Conservation (phyloP, 805 yeast species). For the Candida caryicola region DNA sequence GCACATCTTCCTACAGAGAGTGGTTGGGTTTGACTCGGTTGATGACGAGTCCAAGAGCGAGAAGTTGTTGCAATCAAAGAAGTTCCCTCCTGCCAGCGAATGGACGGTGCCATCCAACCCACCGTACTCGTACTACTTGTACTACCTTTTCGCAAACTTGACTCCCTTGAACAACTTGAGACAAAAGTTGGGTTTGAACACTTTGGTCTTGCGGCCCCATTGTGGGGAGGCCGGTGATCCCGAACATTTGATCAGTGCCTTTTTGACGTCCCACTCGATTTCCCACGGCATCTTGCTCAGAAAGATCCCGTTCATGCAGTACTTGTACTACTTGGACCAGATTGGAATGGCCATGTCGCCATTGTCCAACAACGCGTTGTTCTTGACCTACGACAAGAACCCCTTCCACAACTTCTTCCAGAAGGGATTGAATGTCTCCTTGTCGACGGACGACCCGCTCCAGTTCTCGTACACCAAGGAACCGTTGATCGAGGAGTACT, state of each 20-base stretch:
- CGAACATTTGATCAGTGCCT: constrained; percentile 90
- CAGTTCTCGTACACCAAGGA: constrained; percentile 97
- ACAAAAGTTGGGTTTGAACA: constrained; percentile 68
- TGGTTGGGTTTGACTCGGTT: constrained; percentile 96
- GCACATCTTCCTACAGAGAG: constrained; percentile 84
- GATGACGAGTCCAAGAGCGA: constrained; percentile 96
- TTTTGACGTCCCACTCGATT: constrained; percentile 84
- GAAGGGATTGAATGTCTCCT: constrained; percentile 89
- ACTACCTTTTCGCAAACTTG: constrained; percentile 83
- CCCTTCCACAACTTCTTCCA: constrained; percentile 91
- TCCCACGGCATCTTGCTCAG: constrained; percentile 93
- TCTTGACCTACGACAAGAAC: constrained; percentile 93
- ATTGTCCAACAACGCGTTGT: constrained; percentile 90
- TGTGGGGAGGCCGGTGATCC: constrained; percentile 99
- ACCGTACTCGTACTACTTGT: constrained; percentile 94
- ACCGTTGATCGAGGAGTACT: constrained; percentile 94
- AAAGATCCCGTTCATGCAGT: constrained; percentile 93
- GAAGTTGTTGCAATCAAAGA: constrained; percentile 66
- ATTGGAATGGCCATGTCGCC: constrained; percentile 99
- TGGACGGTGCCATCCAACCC: constrained; percentile 85
- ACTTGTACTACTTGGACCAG: constrained; percentile 88
- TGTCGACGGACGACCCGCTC: constrained; percentile 96
- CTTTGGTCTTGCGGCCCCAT: constrained; percentile 94
- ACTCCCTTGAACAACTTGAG: constrained; percentile 87
- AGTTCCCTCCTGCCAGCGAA: constrained; percentile 78